Conservation (phyloP, 202 grass and related monocot species). For the Sporobolus alterniflorus region DNA sequence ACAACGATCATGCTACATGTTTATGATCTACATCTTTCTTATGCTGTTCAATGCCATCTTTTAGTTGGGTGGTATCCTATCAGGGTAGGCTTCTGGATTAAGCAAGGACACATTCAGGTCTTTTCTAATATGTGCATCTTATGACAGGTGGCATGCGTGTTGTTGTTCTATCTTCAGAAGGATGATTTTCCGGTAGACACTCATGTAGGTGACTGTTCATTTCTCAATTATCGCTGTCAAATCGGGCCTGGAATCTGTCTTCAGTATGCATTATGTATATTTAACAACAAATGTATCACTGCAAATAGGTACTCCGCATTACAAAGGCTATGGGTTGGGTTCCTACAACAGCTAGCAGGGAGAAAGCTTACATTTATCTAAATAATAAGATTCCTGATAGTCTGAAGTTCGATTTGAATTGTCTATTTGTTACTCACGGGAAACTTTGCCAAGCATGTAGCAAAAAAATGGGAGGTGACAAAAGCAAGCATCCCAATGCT, state of each 20-base stretch:
- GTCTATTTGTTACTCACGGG: constrained; percentile 94
- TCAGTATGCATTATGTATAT: constrained; percentile 6
- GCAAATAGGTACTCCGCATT: constrained; percentile 79
- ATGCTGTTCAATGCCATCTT: not conserved
- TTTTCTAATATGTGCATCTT: constrained; percentile 5
- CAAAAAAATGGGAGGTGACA: constrained; percentile 43
- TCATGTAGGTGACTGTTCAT: constrained; percentile 64
- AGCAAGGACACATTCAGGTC: constrained; percentile 9
- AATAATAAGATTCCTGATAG: constrained; percentile 82
- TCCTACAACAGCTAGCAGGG: constrained; percentile 68
- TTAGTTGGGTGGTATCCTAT: not conserved
- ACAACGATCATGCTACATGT: not conserved
- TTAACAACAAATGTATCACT: constrained; percentile 27
- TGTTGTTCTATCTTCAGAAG: constrained; percentile 98
- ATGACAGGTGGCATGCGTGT: constrained; percentile 83
- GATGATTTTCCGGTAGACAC: constrained; percentile 98
- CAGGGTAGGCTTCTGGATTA: not conserved
- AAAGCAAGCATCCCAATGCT: constrained; percentile 30
- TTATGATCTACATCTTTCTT: constrained; percentile 1
- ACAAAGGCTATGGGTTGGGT: constrained; percentile 90
- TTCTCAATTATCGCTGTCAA: not conserved
- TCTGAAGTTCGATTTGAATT: constrained; percentile 98
- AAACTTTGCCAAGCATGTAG: constrained; percentile 83
- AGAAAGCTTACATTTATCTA: constrained; percentile 90
- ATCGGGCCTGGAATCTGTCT: not conserved